Evolutionary conservation across 2,329 filamentous ascomycete genomes (phyloP).

Genomic region (Aspergillus amoenus): DNA sequence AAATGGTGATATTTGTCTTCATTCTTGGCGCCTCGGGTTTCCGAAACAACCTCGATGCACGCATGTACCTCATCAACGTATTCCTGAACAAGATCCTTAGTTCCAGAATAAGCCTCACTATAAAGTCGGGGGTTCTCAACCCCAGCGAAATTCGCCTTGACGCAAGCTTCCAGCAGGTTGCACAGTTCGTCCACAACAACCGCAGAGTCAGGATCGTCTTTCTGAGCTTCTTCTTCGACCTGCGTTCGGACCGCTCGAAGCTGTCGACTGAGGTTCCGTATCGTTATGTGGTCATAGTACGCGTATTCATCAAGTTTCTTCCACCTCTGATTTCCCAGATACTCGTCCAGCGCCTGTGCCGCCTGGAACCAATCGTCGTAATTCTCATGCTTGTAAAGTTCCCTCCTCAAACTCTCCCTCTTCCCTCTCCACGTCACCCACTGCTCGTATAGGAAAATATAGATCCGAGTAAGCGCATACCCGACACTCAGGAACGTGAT

Average conservation of each 20-base stretch:
- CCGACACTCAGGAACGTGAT: slow-evolving; percentile 68
- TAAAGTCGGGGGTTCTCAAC: slow-evolving; percentile 94
- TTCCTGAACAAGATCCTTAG: slow-evolving; percentile 88
- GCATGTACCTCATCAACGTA: slow-evolving; percentile 71
- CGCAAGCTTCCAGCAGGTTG: slow-evolving; percentile 78
- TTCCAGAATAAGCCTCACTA: slow-evolving; percentile 95
- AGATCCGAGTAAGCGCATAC: slow-evolving; percentile 80
- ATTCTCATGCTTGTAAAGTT: slow-evolving; percentile 68
- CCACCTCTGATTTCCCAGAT: slow-evolving; percentile 68
- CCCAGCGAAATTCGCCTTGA: slow-evolving; percentile 97
- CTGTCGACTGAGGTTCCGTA: slow-evolving; percentile 74
- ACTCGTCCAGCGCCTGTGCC: slow-evolving; percentile 75
- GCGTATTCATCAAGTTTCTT: slow-evolving; percentile 57
- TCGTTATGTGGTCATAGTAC: slow-evolving; percentile 86
- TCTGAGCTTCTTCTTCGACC: slow-evolving; percentile 37
- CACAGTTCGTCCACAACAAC: slow-evolving; percentile 73
- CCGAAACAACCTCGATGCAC: slow-evolving; percentile 66
- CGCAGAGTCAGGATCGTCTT: slow-evolving; percentile 24
- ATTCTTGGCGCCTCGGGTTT: slow-evolving; percentile 64
- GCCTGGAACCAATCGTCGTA: slow-evolving; percentile 83
- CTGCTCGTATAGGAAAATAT: slow-evolving; percentile 91
- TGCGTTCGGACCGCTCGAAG: slow-evolving; percentile 53
- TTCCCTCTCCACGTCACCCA: slow-evolving; percentile 84
- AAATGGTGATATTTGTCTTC: slow-evolving; percentile 80
- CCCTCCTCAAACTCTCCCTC: slow-evolving; percentile 68